Base-by-base conservation (phyloP, 2,329 filamentous ascomycete genomes). In the Colletotrichum karsti region DNA sequence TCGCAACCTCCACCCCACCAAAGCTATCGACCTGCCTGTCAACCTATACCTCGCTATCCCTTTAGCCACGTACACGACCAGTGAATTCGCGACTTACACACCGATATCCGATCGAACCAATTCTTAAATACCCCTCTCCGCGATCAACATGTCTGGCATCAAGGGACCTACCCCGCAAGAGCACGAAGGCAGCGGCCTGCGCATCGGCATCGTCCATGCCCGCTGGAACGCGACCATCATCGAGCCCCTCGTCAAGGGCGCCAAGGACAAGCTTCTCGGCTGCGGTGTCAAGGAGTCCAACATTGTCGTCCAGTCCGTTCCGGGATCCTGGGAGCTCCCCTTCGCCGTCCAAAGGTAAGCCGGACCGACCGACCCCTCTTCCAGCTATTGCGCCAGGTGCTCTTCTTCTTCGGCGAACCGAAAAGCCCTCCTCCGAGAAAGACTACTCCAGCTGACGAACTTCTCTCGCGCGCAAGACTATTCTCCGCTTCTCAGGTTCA, bases 191-290 rank as follows among this genome's bases (percentile, higher is more conserved):
- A 89, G 89, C 75, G 85, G 84, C 76, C 89, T 99, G 71, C 93
- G 96, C 77, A 91, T 99, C 78, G 95, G 93, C 77, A 98, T 99
- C 77, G 89, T 99, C 67, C 96, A 98, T 83, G 95, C 95, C 67
- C 91, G 96, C 75, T 99, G 96, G 96, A 99, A 99, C 84, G 87
- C 87, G 72, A 88, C 87, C 72, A 93, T 99, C 78, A 97, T 98
- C 80, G 90, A 93, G 67, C 90, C 94, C 59, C 90, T 99, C 64
- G 87, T 99, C 69, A 85, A 88, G 58, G 96, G 96, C 72, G 90
- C 93, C 50, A 93, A 92, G 81, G 91, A 91, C 74, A 91, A 91
- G 77, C 90, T 99, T 63, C 83, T 91, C 35, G 88, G 88, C 46
- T 90, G 91, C 59, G 96, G 96, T 62, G 95, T 99, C 63, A 90